Conservation (phyloP, 768 basidiomycete genomes). For the Multifurca ochricompacta region DNA sequence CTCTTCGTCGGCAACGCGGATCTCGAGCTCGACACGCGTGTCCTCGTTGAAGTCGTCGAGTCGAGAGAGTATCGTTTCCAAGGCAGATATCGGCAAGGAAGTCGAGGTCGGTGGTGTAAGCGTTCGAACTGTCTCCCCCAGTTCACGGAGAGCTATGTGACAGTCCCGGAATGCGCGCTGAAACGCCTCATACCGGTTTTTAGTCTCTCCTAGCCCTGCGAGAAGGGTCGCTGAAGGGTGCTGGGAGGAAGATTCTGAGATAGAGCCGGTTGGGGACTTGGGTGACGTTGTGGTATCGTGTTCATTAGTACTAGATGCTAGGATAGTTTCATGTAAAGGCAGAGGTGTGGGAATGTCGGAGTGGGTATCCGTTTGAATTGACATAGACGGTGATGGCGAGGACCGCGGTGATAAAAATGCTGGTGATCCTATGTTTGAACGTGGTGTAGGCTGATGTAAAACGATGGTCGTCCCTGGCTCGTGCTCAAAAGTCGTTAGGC, state of each 20-base stretch:
- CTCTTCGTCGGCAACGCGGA: constrained; percentile 63
- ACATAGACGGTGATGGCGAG: not conserved
- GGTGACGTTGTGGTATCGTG: constrained; percentile 7
- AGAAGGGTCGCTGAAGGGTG: constrained; percentile 32
- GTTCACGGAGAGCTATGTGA: constrained; percentile 53
- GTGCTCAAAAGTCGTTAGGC: not conserved
- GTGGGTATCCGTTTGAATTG: not conserved
- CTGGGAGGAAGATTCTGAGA: not conserved
- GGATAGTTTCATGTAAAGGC: not conserved
- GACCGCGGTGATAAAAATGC: constrained; percentile 3
- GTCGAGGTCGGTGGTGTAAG: constrained; percentile 20
- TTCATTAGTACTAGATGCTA: constrained; percentile 4
- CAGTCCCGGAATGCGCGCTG: constrained; percentile 64
- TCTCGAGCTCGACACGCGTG: constrained; percentile 76
- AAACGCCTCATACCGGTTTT: constrained; percentile 50
- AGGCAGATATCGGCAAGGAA: constrained; percentile 24
- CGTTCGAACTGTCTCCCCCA: constrained; percentile 34
- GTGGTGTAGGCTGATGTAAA: constrained; percentile 7
- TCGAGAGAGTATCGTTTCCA: constrained; percentile 49
- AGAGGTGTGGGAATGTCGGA: not conserved
- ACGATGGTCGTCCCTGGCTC: not conserved
- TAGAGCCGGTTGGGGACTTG: not conserved
- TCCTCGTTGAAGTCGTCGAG: constrained; percentile 73
- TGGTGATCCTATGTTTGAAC: constrained; percentile 4
- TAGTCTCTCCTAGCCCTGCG: constrained; percentile 35